A percentile compares a stretch with the other conserved stretches of the same genome.
Evolutionary conservation across 352 stramenopile species (phyloP).

Genomic region (Globisporangium rhizosaccharum): DNA sequence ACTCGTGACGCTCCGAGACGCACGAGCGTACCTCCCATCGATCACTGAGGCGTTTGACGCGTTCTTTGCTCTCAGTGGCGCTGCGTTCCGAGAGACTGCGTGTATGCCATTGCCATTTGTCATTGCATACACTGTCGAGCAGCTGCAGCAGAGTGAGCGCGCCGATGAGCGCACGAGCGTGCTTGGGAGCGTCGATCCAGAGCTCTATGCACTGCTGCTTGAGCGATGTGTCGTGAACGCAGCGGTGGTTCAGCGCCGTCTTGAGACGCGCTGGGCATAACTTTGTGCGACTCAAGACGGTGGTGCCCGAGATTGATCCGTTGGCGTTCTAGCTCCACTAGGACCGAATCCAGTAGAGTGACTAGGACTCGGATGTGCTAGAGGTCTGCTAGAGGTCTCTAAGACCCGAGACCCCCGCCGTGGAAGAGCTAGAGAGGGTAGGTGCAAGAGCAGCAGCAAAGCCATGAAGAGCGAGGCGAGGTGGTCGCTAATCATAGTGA

Average conservation of each 20-base stretch:
- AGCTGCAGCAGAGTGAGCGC: constrained; percentile 1
- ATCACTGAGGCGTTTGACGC: constrained; percentile 7
- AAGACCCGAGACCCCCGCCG: too few species aligned
- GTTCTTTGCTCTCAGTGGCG: constrained; percentile 9
- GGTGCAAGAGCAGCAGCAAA: too few species aligned
- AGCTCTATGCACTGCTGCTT: constrained; percentile 8
- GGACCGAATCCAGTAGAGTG: neutral
- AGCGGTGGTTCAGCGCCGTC: constrained; percentile 3
- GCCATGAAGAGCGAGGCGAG: too few species aligned
- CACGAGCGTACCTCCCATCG: neutral
- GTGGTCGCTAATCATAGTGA: too few species aligned
- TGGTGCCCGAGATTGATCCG: neutral
- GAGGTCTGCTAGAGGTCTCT: too few species aligned
- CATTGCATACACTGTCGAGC: constrained; percentile 11
- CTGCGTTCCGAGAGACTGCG: constrained; percentile 2
- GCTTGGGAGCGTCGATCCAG: constrained; percentile 6
- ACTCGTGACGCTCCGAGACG: constrained; percentile 3
- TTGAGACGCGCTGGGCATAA: constrained; percentile 6
- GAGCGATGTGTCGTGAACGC: constrained; percentile 8
- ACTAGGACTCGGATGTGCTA: neutral
- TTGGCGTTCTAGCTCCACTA: too few species aligned
- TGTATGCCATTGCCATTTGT: constrained; percentile 9
- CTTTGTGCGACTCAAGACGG: neutral
- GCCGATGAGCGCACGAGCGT: neutral
- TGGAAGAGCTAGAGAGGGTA: too few species aligned